phyloP scores from a whole-genome alignment of 192 early-diverging fungal species.

The Pilobolus umbonatus region DNA sequence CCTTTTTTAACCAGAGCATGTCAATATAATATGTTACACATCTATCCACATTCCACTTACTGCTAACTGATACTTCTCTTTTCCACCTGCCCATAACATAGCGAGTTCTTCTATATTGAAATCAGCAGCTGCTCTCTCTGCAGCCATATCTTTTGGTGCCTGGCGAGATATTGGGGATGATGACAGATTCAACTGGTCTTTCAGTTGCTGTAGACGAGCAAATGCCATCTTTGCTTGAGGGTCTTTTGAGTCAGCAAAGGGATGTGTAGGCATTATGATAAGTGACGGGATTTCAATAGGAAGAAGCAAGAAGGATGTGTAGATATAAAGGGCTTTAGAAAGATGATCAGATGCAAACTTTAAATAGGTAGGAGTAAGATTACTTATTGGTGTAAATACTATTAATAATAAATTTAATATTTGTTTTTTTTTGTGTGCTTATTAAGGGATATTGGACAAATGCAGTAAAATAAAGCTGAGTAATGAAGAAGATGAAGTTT shows the following conservation, averaged over 20 bases:
- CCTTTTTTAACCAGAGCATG: no score
- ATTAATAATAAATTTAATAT: no score
- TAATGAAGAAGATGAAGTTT: not conserved
- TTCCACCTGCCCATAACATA: conserved; percentile 39
- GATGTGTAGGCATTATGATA: not conserved
- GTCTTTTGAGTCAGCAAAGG: conserved; percentile 14
- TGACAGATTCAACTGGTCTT: conserved; percentile 18
- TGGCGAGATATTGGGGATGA: conserved; percentile 22
- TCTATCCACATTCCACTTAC: no score
- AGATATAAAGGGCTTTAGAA: not conserved
- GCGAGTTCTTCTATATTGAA: conserved; percentile 51
- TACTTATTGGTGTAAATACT: no score
- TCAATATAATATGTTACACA: no score
- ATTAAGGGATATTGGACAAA: not conserved
- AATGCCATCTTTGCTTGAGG: conserved; percentile 16
- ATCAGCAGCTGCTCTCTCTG: conserved; percentile 46
- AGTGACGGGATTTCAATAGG: not conserved
- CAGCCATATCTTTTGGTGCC: conserved; percentile 41
- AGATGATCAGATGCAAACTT: not conserved
- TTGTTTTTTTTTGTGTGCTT: not conserved
- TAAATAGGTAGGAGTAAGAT: conserved; percentile 1
- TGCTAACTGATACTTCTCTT: conserved; percentile 36
- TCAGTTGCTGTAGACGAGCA: conserved; percentile 23
- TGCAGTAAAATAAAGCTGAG: not conserved
- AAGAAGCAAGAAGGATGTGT: not conserved